Evolutionary conservation across 805 yeast genomes (phyloP).

Genomic region (Suhomyces kilbournensis): DNA sequence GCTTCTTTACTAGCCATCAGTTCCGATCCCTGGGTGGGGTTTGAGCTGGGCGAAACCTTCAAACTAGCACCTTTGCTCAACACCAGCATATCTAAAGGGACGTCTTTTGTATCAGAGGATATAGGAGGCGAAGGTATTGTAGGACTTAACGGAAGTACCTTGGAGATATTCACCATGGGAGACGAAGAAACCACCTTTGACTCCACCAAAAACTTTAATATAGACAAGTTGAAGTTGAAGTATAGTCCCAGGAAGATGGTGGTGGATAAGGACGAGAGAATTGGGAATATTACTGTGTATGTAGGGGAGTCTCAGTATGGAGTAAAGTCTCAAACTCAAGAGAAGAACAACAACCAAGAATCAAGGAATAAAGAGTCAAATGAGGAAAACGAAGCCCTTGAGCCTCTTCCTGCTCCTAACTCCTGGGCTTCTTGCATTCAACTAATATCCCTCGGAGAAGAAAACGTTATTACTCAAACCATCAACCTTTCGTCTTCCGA

Average conservation of each 20-base stretch:
- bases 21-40: constrained; percentile 55
- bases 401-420: constrained; percentile 21
- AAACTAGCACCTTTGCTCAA: constrained; percentile 48
- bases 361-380: constrained; percentile 12
- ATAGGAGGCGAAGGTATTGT: constrained; percentile 58
- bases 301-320: constrained; percentile 47
- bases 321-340: constrained; percentile 9
- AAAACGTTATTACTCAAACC: constrained; percentile 35
- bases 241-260: constrained; percentile 50
- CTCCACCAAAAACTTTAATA: constrained; percentile 24
- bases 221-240: constrained; percentile 38
- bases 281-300: constrained; percentile 22
- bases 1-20: constrained; percentile 42
- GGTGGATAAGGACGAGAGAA: constrained; percentile 18
- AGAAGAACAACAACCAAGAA: neutral
- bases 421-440: constrained; percentile 57
- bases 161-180: constrained; percentile 57
- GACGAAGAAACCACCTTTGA: constrained; percentile 32
- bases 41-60: constrained; percentile 32
- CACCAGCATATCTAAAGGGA: constrained; percentile 43
- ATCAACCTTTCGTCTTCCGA: constrained; percentile 45
- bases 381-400: constrained; percentile 9
- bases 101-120: constrained; percentile 63
- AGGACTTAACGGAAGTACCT: constrained; percentile 51
- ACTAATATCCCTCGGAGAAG: constrained; percentile 34